Evolutionary conservation across 805 yeast genomes (phyloP).

Genomic region (Suhomyces sp.): DNA sequence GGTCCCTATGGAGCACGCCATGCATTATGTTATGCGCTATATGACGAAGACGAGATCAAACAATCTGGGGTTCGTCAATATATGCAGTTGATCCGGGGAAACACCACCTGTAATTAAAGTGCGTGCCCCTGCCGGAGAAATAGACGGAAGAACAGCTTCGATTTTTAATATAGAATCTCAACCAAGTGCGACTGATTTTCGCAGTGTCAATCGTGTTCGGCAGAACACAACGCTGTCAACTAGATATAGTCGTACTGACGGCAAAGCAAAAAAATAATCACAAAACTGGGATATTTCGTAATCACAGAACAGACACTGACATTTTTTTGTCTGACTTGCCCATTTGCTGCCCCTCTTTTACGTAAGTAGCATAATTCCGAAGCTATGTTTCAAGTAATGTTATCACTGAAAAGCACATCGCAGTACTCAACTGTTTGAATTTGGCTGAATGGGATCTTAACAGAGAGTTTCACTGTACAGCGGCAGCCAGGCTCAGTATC

Average conservation of each 20-base stretch:
- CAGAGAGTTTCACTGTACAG: not conserved
- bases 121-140: not conserved
- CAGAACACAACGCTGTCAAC: not conserved
- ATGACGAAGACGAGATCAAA: not conserved
- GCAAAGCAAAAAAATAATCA: not conserved
- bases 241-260: not conserved
- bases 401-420: no score
- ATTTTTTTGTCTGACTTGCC: not conserved
- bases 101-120: not conserved
- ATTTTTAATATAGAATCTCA: not conserved
- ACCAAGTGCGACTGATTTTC: not conserved
- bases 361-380: not conserved
- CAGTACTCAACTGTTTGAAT: no score
- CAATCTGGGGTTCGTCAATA: not conserved
- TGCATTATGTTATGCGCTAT: not conserved
- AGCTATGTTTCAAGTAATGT: not conserved
- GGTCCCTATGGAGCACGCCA: not conserved
- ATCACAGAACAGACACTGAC: not conserved
- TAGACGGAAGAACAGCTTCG: not conserved
- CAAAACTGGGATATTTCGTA: not conserved
- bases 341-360: not conserved
- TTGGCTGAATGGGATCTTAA: not conserved
- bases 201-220: not conserved
- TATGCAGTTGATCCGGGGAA: not conserved
- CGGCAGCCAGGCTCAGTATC: not conserved